These are phyloP conservation scores for Arthrobotrys megalospora DNA, from an alignment of 2,329 filamentous ascomycete species.

Conservation along the genomic window DNA sequence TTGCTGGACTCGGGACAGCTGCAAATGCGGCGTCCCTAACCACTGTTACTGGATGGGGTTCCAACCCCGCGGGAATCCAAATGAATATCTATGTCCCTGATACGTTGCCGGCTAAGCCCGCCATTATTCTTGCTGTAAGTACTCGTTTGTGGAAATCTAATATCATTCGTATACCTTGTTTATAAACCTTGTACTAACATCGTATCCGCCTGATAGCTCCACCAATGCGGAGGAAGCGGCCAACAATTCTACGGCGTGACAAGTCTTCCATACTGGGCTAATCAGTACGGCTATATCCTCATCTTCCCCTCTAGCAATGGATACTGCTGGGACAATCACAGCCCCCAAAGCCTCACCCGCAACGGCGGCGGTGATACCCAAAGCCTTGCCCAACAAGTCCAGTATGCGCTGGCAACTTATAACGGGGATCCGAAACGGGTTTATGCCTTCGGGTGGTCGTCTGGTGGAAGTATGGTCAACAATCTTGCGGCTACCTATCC, in stretches of 20 bases:
- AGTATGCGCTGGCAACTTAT: conserved; percentile 66
- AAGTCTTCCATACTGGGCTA: conserved; percentile 55
- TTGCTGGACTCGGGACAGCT: neutral
- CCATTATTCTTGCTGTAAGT: conserved; percentile 64
- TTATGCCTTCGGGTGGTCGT: conserved; percentile 66
- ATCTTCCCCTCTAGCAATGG: conserved; percentile 44
- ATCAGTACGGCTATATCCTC: conserved; percentile 47
- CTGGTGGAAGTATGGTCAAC: conserved; percentile 68
- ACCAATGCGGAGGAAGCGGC: conserved; percentile 59
- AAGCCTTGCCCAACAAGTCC: conserved; percentile 67
- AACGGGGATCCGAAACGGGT: conserved; percentile 66
- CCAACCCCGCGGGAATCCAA: conserved; percentile 70
- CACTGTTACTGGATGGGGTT: conserved; percentile 67
- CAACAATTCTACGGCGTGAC: conserved; percentile 58
- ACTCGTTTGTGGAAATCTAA: neutral
- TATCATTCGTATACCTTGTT: neutral
- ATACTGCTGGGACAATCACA: conserved; percentile 56
- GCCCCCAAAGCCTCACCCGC: conserved; percentile 64
- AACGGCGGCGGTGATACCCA: conserved; percentile 68
- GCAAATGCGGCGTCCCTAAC: conserved; percentile 29
- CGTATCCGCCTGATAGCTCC: conserved; percentile 46
- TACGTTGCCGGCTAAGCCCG: conserved; percentile 63
- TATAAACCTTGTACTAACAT: neutral
- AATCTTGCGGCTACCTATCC: conserved; percentile 71
- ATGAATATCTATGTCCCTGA: conserved; percentile 72